Base-by-base conservation (phyloP, 441 rosid species). In the Erodium texanum region DNA sequence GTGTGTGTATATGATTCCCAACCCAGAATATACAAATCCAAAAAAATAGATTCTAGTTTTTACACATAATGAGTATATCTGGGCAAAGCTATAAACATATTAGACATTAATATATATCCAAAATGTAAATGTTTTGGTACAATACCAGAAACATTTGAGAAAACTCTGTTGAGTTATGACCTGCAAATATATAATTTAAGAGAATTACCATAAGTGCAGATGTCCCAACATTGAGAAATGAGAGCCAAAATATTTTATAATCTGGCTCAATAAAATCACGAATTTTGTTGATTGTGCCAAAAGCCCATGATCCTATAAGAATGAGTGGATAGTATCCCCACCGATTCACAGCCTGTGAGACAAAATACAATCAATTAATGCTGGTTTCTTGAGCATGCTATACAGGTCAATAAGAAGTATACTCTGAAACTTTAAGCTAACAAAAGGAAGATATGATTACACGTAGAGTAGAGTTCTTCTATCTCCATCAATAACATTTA, bases 311-410 rank as follows among this genome's bases (percentile, higher is more conserved):
- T 77, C 97, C 98, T 80, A 93, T 93, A 52, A 93, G 75, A 73
- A 93, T 93, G 71, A 93, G 91, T 0, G 98, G 98, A 80, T 93
- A 93, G 85, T 93, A 93, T 64, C 98, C 98, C 98, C 97, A 93
- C 24, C 94, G 79, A 68, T 87, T 90, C 85, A 93, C 73, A 74
- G 94, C 96, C 98, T 93, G 50, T 7, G 54, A 73, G 67, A 73
- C 54, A 67, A 67, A 70, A 48, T 62, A 36, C 64, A 72, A 64
- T 73, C 23, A 71, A 66, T 38, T 38, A 18, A 59, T 23, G 38
- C 7, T 7, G 48, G 52, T 7, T 8, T 59, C 5, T 10, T 20
- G 0, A 38, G 22, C 32, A 16, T 54, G n/a, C 45, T 7, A 4
- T 32, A n/a, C 29, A 20, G 15, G 18, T 43, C 59, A 50, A 19